Percentiles rank a stretch among this genome's conserved stretches.
phyloP scores from a whole-genome alignment of 768 basidiomycete species.

The Naematelia aurantialba region DNA sequence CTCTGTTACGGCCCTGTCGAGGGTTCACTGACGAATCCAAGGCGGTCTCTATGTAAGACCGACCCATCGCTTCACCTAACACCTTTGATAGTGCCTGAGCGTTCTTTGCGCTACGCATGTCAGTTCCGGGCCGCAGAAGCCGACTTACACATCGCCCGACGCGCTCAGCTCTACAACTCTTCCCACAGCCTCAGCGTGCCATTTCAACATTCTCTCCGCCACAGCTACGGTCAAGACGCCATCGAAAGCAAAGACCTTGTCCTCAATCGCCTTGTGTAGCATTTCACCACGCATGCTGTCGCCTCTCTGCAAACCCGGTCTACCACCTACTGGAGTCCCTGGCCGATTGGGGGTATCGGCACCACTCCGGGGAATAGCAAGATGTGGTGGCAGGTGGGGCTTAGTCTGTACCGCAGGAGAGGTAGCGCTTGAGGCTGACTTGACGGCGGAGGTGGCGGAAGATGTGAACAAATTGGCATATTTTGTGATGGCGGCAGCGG shows the following conservation, averaged over 20 bases:
- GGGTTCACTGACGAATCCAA: constrained; percentile 75
- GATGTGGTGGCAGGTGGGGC: constrained; percentile 51
- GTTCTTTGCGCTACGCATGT: constrained; percentile 70
- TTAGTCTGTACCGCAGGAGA: constrained; percentile 9
- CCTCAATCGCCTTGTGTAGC: constrained; percentile 55
- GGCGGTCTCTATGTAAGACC: constrained; percentile 82
- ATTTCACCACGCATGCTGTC: constrained; percentile 26
- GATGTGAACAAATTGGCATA: constrained; percentile 64
- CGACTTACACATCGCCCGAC: constrained; percentile 73
- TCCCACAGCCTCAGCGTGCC: constrained; percentile 97
- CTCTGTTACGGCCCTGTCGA: background rate
- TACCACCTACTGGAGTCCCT: background rate
- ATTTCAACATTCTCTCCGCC: constrained; percentile 87
- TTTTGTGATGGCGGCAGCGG: constrained; percentile 75
- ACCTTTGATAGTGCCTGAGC: constrained; percentile 76
- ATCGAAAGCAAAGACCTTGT: constrained; percentile 73
- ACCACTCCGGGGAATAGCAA: constrained; percentile 56
- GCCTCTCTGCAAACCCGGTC: constrained; percentile 15
- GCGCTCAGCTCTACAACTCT: constrained; percentile 85
- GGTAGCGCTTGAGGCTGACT: constrained; percentile 14
- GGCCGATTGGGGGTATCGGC: constrained; percentile 56
- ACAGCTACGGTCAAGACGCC: constrained; percentile 69
- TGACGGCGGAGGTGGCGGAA: constrained; percentile 20
- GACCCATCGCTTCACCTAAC: constrained; percentile 78
- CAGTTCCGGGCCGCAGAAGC: background rate